phyloP scores from a whole-genome alignment of 2,329 filamentous ascomycete species.

The Trichoderma afroharzianum region DNA sequence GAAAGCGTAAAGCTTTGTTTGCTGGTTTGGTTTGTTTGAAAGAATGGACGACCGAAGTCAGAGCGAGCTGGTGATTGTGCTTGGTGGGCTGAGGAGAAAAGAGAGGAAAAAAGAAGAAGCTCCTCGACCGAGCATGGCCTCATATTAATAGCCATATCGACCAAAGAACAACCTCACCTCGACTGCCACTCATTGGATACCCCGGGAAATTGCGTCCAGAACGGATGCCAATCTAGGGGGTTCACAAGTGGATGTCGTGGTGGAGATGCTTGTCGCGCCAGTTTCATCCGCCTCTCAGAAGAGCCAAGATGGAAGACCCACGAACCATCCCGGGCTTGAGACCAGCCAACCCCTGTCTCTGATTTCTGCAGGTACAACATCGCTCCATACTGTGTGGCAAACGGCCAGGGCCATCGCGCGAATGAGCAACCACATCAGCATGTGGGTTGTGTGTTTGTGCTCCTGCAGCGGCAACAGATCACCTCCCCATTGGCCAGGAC shows the following conservation, averaged over 20 bases:
- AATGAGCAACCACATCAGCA: not conserved
- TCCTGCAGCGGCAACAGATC: slow-evolving; percentile 10
- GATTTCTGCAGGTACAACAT: slow-evolving; percentile 15
- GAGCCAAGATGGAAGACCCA: not conserved
- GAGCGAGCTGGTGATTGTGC: slow-evolving; percentile 37
- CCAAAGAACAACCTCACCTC: slow-evolving; percentile 12
- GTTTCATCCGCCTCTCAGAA: slow-evolving; percentile 14
- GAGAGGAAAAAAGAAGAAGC: slow-evolving; percentile 24
- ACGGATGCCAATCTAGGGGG: slow-evolving; percentile 21
- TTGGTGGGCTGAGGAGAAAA: slow-evolving; percentile 42
- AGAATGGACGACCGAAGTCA: slow-evolving; percentile 60
- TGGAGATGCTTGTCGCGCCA: slow-evolving; percentile 17
- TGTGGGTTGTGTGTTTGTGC: not conserved
- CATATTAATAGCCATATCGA: slow-evolving; percentile 44
- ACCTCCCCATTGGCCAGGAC: slow-evolving; percentile 5
- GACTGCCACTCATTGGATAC: slow-evolving; percentile 12
- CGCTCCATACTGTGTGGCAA: slow-evolving; percentile 16
- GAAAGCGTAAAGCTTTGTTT: slow-evolving; percentile 32
- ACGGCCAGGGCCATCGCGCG: not conserved
- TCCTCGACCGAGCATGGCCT: slow-evolving; percentile 32
- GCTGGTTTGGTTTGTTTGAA: slow-evolving; percentile 32
- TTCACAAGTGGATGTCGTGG: slow-evolving; percentile 11
- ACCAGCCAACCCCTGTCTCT: not conserved
- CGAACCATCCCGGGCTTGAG: slow-evolving; percentile 5
- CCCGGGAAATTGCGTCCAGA: slow-evolving; percentile 22